A percentile compares a stretch with the other conserved stretches of the same genome.
These are phyloP conservation scores for Microcyclospora pomicola DNA, from an alignment of 2,329 filamentous ascomycete species.

Conservation along the genomic window DNA sequence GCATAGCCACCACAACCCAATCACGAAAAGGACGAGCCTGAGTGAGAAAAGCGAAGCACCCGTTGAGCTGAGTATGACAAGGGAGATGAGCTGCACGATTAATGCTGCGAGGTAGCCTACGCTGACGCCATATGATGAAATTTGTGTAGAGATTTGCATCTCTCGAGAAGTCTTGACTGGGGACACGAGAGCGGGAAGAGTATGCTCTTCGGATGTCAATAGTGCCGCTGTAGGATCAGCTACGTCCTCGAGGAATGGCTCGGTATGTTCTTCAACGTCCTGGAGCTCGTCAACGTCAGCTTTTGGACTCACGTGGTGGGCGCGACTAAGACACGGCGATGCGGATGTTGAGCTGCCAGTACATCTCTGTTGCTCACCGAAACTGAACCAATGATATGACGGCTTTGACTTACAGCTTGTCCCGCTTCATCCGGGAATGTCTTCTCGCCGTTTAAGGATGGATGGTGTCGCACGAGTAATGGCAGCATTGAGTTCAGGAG, in stretches of 20 bases:
- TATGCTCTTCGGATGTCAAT: conserved; percentile 16
- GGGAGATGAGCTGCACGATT: conserved; percentile 67
- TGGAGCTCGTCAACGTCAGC: background rate
- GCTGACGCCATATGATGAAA: conserved; percentile 84
- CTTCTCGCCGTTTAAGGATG: conserved; percentile 20
- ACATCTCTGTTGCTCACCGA: background rate
- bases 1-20: conserved; percentile 83
- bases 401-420: no score
- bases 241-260: conserved; percentile 15
- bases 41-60: conserved; percentile 73
- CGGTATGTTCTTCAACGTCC: background rate
- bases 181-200: conserved; percentile 16
- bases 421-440: background rate
- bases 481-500: conserved; percentile 91
- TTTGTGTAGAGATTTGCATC: conserved; percentile 71
- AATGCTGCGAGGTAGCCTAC: conserved; percentile 85
- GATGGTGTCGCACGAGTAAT: conserved; percentile 77
- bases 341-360: background rate
- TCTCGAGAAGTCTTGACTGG: conserved; percentile 43
- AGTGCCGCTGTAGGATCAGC: conserved; percentile 25
- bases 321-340: no score
- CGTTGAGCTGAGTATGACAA: conserved; percentile 58
- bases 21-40: conserved; percentile 69
- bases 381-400: no score
- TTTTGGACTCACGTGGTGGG: no score